Evolutionary conservation across 1,284 basidiomycete species (phyloP), one percentile per base, ranked within the genome.

Genomic region (Cystobasidium slooffiae): DNA sequence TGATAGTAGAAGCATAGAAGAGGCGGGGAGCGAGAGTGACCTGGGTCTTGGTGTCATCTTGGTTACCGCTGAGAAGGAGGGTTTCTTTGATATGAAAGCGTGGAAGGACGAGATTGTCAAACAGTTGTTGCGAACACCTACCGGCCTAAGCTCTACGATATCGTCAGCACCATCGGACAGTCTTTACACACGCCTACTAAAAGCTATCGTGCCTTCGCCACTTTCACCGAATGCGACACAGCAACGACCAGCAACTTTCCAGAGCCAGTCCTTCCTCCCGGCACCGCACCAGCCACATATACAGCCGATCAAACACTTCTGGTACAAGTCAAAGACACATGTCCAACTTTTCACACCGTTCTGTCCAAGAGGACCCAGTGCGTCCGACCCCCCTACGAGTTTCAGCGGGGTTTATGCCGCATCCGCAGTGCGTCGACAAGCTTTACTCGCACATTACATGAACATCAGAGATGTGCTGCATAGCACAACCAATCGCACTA

Each of bases 231-330:
- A 14, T 8, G 10, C 41, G n/a, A 43, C 37, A 6, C 41, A 43
- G 31, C n/a, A 55, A 20, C 3, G 8, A n/a, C 22, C 22, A 55
- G 16, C 18, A 62, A 37, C 56, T 3, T 16, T 20, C 64, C 55
- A 20, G 43, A 10, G 22, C 18, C 10, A 12, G 51, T 14, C 18
- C 31, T 43, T 64, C 46, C 61, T 12, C n/a, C 39, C 56, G 14
- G 31, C 6, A 39, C 2, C 20, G 39, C 9, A 31, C 9, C 41
- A 62, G n/a, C 55, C 55, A 4, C 10, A 39, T 4, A 90, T 96
- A 68, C 91, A 93, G 0, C 94, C 94, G 0, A 83, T 99, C 37
- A 87, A 92, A 39, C 96, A 99, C 82, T 99, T 98, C 81, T 84
- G 97, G 66, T 98, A 97, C 85, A 97, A 97, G 83, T 93, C 91